A percentile compares a stretch with the other conserved stretches of the same genome.
These are phyloP conservation scores for Suhomyces taliae DNA, from an alignment of 1,139 yeast genomes.

Conservation along the genomic window DNA sequence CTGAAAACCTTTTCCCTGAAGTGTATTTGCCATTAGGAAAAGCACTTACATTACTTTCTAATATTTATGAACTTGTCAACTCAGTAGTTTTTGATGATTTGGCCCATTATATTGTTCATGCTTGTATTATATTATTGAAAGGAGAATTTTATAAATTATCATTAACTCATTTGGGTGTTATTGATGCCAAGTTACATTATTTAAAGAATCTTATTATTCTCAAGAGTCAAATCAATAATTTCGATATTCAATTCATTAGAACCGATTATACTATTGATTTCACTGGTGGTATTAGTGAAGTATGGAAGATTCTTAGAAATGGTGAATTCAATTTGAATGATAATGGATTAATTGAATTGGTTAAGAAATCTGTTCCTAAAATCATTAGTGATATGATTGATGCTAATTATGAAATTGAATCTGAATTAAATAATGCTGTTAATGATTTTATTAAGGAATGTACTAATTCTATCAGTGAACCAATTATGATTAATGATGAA, in stretches of 20 bases:
- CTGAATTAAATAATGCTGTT: constrained; percentile 69
- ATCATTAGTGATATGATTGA: constrained; percentile 86
- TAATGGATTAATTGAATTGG: constrained; percentile 56
- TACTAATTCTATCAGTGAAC: constrained; percentile 36
- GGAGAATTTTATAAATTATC: constrained; percentile 49
- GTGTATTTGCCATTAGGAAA: constrained; percentile 75
- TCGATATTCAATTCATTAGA: constrained; percentile 77
- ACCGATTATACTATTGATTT: constrained; percentile 78
- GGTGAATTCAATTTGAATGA: constrained; percentile 36
- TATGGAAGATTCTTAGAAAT: constrained; percentile 46
- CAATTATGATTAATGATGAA: constrained; percentile 24
- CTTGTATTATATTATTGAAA: constrained; percentile 61
- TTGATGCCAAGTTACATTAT: constrained; percentile 66
- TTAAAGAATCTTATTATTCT: constrained; percentile 71
- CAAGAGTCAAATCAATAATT: constrained; percentile 68
- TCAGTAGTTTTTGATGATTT: constrained; percentile 81
- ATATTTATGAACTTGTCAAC: constrained; percentile 76
- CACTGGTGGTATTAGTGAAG: constrained; percentile 63
- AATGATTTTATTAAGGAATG: constrained; percentile 56
- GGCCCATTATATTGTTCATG: constrained; percentile 84
- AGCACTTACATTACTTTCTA: constrained; percentile 70
- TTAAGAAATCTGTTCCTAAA: constrained; percentile 72
- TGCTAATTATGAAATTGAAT: constrained; percentile 74
- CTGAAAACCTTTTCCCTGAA: constrained; percentile 45
- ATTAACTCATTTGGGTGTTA: constrained; percentile 39